Evolutionary conservation across 2,329 filamentous ascomycete species (phyloP).

Genomic region (Plenodomus tracheiphilus): DNA sequence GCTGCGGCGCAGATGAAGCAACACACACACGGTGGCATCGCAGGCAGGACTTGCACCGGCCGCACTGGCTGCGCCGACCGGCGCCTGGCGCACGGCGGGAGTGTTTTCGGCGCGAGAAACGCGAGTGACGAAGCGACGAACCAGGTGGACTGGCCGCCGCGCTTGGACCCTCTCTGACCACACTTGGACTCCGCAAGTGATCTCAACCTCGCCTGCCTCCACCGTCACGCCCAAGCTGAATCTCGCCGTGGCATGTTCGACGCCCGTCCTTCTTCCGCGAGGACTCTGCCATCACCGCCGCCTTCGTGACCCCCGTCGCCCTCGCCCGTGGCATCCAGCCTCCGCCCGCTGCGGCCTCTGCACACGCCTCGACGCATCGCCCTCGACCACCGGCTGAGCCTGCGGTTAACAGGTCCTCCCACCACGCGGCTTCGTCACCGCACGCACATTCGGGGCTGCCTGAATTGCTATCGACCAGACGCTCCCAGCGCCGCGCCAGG

Average conservation of each 20-base stretch:
- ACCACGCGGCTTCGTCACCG: slow-evolving; percentile 19
- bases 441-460: slow-evolving; percentile 7
- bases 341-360: slow-evolving; percentile 16
- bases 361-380: slow-evolving; percentile 31
- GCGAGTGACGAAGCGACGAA: slow-evolving; percentile 18
- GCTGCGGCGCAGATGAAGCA: slow-evolving; percentile 1
- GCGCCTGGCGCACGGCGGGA: not conserved
- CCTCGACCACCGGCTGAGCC: slow-evolving; percentile 24
- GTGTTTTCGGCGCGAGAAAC: slow-evolving; percentile 9
- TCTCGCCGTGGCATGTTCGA: slow-evolving; percentile 14
- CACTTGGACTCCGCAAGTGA: slow-evolving; percentile 17
- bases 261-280: slow-evolving; percentile 25
- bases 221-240: slow-evolving; percentile 14
- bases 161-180: slow-evolving; percentile 19
- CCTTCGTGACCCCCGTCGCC: slow-evolving; percentile 1
- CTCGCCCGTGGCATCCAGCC: not conserved
- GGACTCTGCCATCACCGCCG: slow-evolving; percentile 10
- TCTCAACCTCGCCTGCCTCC: slow-evolving; percentile 20
- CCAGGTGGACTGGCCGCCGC: slow-evolving; percentile 2
- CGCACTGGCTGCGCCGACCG: not conserved
- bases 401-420: slow-evolving; percentile 29
- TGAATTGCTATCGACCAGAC: slow-evolving; percentile 15
- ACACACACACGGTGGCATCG: too few species aligned
- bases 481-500: slow-evolving; percentile 12
- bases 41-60: not conserved